Conservation (phyloP, 345 rosid genomes). For the Boechera retrofracta region DNA sequence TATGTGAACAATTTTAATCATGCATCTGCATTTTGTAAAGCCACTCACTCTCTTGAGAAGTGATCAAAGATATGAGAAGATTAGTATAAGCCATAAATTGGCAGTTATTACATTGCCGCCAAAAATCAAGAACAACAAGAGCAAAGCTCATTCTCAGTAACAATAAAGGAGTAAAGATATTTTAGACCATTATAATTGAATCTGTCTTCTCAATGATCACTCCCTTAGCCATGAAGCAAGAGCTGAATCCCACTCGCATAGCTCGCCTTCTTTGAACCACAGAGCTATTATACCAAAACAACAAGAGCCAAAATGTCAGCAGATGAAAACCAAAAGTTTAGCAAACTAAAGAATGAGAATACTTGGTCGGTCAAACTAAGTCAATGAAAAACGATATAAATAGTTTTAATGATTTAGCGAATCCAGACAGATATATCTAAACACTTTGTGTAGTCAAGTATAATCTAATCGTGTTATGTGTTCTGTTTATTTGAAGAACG, state of each 20-base stretch:
- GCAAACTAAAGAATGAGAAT: not conserved
- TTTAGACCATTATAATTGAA: conserved; percentile 13
- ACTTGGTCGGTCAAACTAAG: not conserved
- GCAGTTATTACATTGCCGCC: conserved; percentile 20
- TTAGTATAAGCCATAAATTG: not conserved
- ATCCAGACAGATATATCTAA: conserved; percentile 2
- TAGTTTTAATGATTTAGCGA: not conserved
- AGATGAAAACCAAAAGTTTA: not conserved
- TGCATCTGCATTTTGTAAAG: conserved; percentile 13
- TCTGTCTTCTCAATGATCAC: conserved; percentile 42
- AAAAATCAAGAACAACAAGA: conserved; percentile 27
- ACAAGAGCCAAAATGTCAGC: conserved; percentile 11
- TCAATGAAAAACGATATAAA: not conserved
- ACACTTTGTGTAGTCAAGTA: not conserved
- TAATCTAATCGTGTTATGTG: not conserved
- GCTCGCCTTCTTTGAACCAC: conserved; percentile 92
- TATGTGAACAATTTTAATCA: not conserved
- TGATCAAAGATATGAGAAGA: not conserved
- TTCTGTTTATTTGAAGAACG: not conserved
- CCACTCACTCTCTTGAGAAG: not conserved
- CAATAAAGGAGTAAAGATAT: not conserved
- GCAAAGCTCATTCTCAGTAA: conserved; percentile 23
- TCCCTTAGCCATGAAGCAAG: conserved; percentile 78
- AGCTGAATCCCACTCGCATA: conserved; percentile 84
- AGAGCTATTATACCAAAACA: conserved; percentile 58